phyloP scores from a whole-genome alignment of 2,329 filamentous ascomycete genomes.

The Albifimbria verrucaria region DNA sequence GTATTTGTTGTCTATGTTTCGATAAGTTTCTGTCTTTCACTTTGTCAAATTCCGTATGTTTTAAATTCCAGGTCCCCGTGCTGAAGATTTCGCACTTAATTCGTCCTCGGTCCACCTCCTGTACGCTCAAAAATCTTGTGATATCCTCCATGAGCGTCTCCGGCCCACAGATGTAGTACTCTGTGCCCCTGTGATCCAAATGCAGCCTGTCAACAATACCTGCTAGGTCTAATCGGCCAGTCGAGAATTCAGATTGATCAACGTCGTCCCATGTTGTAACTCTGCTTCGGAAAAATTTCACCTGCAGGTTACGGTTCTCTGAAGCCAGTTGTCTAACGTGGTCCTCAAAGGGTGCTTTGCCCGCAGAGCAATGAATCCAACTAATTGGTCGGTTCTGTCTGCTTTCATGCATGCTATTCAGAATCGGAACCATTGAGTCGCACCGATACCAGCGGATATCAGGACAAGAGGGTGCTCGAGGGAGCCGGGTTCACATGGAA shows the following conservation, averaged over 20 bases:
- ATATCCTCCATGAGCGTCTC: constrained; percentile 54
- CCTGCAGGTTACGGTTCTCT: constrained; percentile 30
- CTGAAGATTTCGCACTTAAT: constrained; percentile 47
- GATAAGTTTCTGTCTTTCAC: too few species aligned
- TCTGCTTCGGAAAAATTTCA: constrained; percentile 48
- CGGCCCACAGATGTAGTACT: constrained; percentile 54
- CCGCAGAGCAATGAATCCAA: constrained; percentile 57
- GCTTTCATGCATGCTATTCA: constrained; percentile 48
- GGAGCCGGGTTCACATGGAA: constrained; percentile 8
- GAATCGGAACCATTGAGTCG: constrained; percentile 58
- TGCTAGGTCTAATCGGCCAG: constrained; percentile 40
- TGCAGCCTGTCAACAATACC: constrained; percentile 43
- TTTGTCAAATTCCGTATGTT: neutral
- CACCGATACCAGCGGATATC: constrained; percentile 59
- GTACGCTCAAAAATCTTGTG: constrained; percentile 36
- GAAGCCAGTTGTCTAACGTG: constrained; percentile 44
- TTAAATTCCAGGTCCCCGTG: constrained; percentile 40
- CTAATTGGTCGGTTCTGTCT: constrained; percentile 47
- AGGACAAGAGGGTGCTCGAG: constrained; percentile 51
- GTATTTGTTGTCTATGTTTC: too few species aligned
- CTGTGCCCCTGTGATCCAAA: constrained; percentile 40
- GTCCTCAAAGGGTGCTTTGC: constrained; percentile 49
- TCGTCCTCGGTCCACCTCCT: constrained; percentile 34
- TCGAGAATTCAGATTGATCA: constrained; percentile 14
- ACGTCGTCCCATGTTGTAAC: constrained; percentile 44